phyloP scores from a whole-genome alignment of 2,329 filamentous ascomycete species.

The Passalora sequoiae region DNA sequence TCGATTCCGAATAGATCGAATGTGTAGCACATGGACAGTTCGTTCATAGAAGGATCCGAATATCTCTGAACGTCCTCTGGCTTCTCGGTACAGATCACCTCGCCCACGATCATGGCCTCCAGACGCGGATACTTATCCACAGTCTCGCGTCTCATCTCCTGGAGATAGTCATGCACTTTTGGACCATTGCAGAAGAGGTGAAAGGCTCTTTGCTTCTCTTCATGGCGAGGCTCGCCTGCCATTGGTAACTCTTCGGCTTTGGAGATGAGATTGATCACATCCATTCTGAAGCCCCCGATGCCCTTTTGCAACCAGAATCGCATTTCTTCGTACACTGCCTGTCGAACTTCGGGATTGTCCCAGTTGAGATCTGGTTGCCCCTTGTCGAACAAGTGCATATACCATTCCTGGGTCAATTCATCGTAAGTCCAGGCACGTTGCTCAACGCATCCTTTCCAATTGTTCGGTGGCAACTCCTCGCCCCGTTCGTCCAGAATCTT shows the following conservation, averaged over 20 bases:
- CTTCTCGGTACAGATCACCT: conserved; percentile 45
- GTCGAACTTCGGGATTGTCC: conserved; percentile 41
- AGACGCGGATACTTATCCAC: conserved; percentile 43
- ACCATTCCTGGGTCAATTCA: conserved; percentile 43
- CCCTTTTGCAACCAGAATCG: conserved; percentile 43
- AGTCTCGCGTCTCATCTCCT: conserved; percentile 33
- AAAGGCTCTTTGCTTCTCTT: conserved; percentile 19
- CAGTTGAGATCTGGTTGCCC: conserved; percentile 47
- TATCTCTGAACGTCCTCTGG: conserved; percentile 46
- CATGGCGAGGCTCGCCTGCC: conserved; percentile 37
- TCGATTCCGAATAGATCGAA: conserved; percentile 56
- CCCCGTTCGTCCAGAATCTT: too few species aligned
- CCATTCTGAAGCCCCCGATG: conserved; percentile 45
- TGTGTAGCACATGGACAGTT: conserved; percentile 64
- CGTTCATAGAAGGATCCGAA: conserved; percentile 49
- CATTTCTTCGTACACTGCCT: conserved; percentile 44
- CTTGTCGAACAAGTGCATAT: conserved; percentile 44
- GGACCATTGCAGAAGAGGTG: conserved; percentile 19
- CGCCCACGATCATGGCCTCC: conserved; percentile 45
- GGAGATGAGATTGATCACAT: conserved; percentile 47
- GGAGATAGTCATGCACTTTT: conserved; percentile 15
- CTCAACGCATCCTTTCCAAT: conserved; percentile 39
- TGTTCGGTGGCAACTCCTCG: conserved; percentile 56
- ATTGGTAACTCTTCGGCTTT: conserved; percentile 40
- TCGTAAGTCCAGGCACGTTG: conserved; percentile 43